These are phyloP conservation scores for Stromatinia cepivora DNA, from an alignment of 2,329 filamentous ascomycete genomes.

Conservation along the genomic window DNA sequence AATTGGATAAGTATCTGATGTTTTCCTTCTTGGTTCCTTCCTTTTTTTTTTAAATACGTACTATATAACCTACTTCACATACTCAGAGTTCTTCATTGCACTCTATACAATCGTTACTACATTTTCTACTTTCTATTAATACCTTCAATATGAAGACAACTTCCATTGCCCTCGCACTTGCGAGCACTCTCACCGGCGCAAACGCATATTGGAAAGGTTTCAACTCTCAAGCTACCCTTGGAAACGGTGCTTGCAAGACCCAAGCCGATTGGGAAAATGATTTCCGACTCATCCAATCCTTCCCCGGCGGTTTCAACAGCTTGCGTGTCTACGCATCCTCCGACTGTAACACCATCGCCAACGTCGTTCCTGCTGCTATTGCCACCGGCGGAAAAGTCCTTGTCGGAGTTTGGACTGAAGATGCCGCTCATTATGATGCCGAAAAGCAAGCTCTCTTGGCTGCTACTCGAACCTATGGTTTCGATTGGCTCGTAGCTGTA, in stretches of 20 bases:
- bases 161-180: constrained; percentile 40
- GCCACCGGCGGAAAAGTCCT: constrained; percentile 60
- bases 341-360: constrained; percentile 51
- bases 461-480: constrained; percentile 57
- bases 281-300: constrained; percentile 52
- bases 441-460: constrained; percentile 61
- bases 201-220: constrained; percentile 47
- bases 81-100: constrained; percentile 7
- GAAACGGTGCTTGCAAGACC: constrained; percentile 64
- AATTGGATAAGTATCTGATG: constrained; percentile 17
- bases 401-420: constrained; percentile 64
- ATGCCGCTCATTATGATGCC: constrained; percentile 54
- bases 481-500: constrained; percentile 58
- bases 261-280: constrained; percentile 64
- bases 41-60: not conserved
- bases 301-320: constrained; percentile 54
- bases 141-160: constrained; percentile 31
- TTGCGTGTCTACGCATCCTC: constrained; percentile 63
- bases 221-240: constrained; percentile 46
- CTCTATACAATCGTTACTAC: constrained; percentile 18
- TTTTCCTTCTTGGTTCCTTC: not conserved
- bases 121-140: constrained; percentile 4
- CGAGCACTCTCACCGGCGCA: constrained; percentile 39
- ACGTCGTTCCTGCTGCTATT: constrained; percentile 58
- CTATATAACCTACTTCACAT: constrained; percentile 3